Evolutionary conservation across 2,329 filamentous ascomycete genomes (phyloP).

Genomic region (Fusarium foetens): DNA sequence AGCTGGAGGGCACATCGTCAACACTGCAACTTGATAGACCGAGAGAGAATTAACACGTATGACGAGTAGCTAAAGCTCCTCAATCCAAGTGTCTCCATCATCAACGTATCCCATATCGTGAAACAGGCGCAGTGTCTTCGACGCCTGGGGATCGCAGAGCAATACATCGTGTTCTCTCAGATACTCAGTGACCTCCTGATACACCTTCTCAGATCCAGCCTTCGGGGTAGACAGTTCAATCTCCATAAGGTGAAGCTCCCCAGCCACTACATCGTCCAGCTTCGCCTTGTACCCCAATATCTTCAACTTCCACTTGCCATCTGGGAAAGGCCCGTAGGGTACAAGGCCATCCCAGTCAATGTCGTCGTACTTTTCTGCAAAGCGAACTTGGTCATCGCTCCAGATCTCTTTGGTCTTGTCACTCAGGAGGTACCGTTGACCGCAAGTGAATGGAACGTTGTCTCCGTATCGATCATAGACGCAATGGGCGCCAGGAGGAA

Average conservation of each 20-base stretch:
- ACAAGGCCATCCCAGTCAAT: slow-evolving; percentile 35
- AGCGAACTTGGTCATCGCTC: slow-evolving; percentile 34
- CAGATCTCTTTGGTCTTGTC: slow-evolving; percentile 13
- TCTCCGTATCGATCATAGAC: slow-evolving; percentile 39
- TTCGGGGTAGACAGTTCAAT: slow-evolving; percentile 32
- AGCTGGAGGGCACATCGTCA: no score
- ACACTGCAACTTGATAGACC: not conserved
- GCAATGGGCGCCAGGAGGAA: slow-evolving; percentile 17
- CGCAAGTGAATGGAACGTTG: slow-evolving; percentile 30
- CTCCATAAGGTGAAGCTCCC: slow-evolving; percentile 34
- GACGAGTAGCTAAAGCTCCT: slow-evolving; percentile 9
- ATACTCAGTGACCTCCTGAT: slow-evolving; percentile 16
- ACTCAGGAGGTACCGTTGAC: slow-evolving; percentile 9
- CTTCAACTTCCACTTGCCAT: slow-evolving; percentile 38
- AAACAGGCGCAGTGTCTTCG: slow-evolving; percentile 34
- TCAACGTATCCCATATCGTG: slow-evolving; percentile 23
- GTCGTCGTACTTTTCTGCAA: slow-evolving; percentile 30
- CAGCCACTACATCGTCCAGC: slow-evolving; percentile 35
- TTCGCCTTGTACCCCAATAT: slow-evolving; percentile 32
- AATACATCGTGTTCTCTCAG: slow-evolving; percentile 19
- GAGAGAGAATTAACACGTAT: not conserved
- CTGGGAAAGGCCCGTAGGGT: slow-evolving; percentile 27
- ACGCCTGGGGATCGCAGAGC: slow-evolving; percentile 31
- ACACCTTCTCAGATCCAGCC: slow-evolving; percentile 15
- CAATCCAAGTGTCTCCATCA: not conserved